Percentiles rank a stretch among this genome's conserved stretches.
phyloP scores from a whole-genome alignment of 2,329 filamentous ascomycete species.

The Teratosphaeria nubilosa region DNA sequence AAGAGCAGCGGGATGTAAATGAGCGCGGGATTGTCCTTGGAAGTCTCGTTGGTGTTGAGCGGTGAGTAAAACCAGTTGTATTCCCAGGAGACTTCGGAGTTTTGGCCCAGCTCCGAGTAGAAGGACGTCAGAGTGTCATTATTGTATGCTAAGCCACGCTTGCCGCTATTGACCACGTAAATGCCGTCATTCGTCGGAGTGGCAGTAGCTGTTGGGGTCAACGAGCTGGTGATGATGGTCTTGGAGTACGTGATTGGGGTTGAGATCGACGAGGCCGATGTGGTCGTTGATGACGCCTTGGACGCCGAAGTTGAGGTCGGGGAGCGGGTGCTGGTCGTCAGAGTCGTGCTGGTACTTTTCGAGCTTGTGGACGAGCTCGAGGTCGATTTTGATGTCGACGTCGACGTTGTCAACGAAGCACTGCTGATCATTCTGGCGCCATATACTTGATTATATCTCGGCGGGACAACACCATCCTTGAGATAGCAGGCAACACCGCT shows the following conservation, averaged over 20 bases:
- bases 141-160: slow-evolving; percentile 64
- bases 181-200: slow-evolving; percentile 4
- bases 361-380: not conserved
- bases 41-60: slow-evolving; percentile 14
- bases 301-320: not conserved
- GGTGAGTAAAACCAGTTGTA: slow-evolving; percentile 55
- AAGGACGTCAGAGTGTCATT: slow-evolving; percentile 41
- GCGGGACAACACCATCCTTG: not conserved
- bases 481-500: slow-evolving; percentile 9
- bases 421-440: not conserved
- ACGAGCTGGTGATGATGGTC: slow-evolving; percentile 1
- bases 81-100: slow-evolving; percentile 45
- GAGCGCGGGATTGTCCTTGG: slow-evolving; percentile 33
- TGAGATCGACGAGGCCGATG: not conserved
- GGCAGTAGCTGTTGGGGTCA: slow-evolving; percentile 6
- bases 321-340: not conserved
- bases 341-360: not conserved
- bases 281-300: not conserved
- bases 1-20: slow-evolving; percentile 57
- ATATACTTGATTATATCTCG: not conserved
- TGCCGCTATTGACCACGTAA: slow-evolving; percentile 27
- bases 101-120: slow-evolving; percentile 34
- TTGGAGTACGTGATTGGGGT: not conserved
- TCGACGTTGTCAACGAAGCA: not conserved
- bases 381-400: not conserved